Evolutionary conservation across 2,329 filamentous ascomycete genomes (phyloP), one percentile per base, ranked within the genome.

Genomic region (Botrytis deweyae): DNA sequence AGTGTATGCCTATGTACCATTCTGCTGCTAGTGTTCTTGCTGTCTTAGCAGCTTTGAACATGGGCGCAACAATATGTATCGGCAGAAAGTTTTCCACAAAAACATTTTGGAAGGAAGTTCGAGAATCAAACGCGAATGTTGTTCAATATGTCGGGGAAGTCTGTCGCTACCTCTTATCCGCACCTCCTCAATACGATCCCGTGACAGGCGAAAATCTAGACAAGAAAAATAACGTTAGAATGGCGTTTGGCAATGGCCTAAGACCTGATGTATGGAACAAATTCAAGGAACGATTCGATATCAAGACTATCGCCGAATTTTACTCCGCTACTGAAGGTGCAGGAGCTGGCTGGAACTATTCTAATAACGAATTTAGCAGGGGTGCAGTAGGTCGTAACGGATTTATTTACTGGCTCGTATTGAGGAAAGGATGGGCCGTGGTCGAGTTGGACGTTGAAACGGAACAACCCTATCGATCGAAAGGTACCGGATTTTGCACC

Each of bases 61-160:
- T 83, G 0, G 91, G 91, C 61, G 87, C 86, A 55, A 92, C 93
- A 0, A 84, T 95, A 70, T 88, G 92, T 40, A 83, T 97, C 25
- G 92, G 92, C 65, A 90, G 89, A 77, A 93, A 91, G 78, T 97
- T 97, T 84, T 94, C 92, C 3, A 92, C 91, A 3, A 88, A 87
- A 75, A 89, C 86, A 1, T 96, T 95, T 83, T 96, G 93, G 91
- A 84, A 88, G 25, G 92, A 95, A 72, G 91, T 91, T 25, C 88
- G 92, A n/a, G 87, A 87, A 63, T 88, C 88, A 67, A 84, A 91
- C 14, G 91, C 93, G 33, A 96, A 92, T 1, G 86, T 90, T 6
- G 91, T 97, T 75, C 93, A 97, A 81, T 97, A 97, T 80, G 94
- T 97, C 22, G 94, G 94, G 70, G 94, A 97, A 82, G 95, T 93